These are phyloP conservation scores for Rhodotorula glutinis DNA, from an alignment of 1,284 basidiomycete species.

Conservation along the genomic window DNA sequence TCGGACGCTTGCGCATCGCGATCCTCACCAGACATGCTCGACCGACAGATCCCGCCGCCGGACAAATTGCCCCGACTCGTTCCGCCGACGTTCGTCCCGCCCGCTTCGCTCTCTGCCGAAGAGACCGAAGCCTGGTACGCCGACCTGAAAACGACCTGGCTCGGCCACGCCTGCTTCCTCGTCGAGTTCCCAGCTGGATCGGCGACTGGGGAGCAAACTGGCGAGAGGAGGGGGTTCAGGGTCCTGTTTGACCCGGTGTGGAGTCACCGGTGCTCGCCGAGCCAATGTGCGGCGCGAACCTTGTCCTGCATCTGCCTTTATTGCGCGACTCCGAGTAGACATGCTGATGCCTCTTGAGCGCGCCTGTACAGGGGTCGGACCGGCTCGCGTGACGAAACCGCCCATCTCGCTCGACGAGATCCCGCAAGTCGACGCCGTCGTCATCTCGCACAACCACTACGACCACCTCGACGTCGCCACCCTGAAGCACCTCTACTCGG, in stretches of 20 bases:
- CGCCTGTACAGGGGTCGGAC: slow-evolving; percentile 50
- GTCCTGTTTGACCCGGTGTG: slow-evolving; percentile 72
- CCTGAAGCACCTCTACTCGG: slow-evolving; percentile 52
- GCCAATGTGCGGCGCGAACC: slow-evolving; percentile 47
- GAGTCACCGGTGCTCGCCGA: slow-evolving; percentile 61
- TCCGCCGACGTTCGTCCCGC: slow-evolving; percentile 21
- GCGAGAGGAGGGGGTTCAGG: slow-evolving; percentile 47
- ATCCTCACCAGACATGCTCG: not conserved
- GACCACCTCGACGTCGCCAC: slow-evolving; percentile 60
- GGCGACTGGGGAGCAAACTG: not conserved
- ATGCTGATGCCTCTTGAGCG: not conserved
- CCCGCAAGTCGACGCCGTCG: slow-evolving; percentile 63
- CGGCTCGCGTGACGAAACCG: slow-evolving; percentile 59
- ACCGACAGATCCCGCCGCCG: slow-evolving; percentile 28
- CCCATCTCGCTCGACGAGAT: slow-evolving; percentile 62
- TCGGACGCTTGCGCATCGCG: not conserved
- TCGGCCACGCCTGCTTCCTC: slow-evolving; percentile 65
- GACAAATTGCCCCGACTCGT: slow-evolving; percentile 34
- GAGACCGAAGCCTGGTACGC: slow-evolving; percentile 32
- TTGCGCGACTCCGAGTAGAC: not conserved
- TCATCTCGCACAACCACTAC: slow-evolving; percentile 53
- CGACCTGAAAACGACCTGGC: slow-evolving; percentile 65
- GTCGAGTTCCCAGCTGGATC: slow-evolving; percentile 59
- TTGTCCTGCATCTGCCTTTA: too few species aligned
- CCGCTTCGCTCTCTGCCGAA: slow-evolving; percentile 1